Evolutionary conservation across 352 stramenopile genomes (phyloP).

Genomic region (Thalassiosira exigua): DNA sequence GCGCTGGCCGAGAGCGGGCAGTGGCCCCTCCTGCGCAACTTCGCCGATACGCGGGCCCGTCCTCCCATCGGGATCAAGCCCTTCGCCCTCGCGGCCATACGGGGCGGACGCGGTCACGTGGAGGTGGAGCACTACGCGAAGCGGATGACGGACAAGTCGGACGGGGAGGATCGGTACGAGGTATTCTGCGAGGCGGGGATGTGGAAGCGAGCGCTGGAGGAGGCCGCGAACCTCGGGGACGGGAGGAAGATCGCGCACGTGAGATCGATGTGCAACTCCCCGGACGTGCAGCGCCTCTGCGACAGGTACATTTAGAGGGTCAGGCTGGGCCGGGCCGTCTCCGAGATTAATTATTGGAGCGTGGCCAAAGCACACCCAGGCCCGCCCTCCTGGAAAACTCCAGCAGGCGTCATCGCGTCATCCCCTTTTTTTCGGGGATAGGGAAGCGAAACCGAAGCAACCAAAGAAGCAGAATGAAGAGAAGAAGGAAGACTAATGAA

Average conservation of each 20-base stretch:
- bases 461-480: too few species aligned
- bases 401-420: too few species aligned
- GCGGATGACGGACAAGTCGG: constrained; percentile 57
- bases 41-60: constrained; percentile 76
- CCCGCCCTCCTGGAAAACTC: too few species aligned
- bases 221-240: constrained; percentile 75
- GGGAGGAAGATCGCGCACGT: constrained; percentile 72
- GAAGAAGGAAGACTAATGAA: too few species aligned
- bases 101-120: constrained; percentile 2
- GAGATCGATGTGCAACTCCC: constrained; percentile 66
- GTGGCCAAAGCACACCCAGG: too few species aligned
- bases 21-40: constrained; percentile 68
- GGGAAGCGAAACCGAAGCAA: too few species aligned
- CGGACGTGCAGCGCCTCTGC: constrained; percentile 71
- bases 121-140: constrained; percentile 80
- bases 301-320: constrained; percentile 69
- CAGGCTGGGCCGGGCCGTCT: too few species aligned
- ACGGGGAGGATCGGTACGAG: constrained; percentile 76
- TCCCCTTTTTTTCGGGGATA: too few species aligned
- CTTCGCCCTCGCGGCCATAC: constrained; percentile 79
- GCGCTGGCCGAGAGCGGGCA: constrained; percentile 74
- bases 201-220: constrained; percentile 79
- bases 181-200: constrained; percentile 72
- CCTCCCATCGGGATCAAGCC: constrained; percentile 78
- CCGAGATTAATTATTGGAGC: too few species aligned